Conservation (phyloP, 2,329 filamentous ascomycete species). For the Fonsecaea monophora region DNA sequence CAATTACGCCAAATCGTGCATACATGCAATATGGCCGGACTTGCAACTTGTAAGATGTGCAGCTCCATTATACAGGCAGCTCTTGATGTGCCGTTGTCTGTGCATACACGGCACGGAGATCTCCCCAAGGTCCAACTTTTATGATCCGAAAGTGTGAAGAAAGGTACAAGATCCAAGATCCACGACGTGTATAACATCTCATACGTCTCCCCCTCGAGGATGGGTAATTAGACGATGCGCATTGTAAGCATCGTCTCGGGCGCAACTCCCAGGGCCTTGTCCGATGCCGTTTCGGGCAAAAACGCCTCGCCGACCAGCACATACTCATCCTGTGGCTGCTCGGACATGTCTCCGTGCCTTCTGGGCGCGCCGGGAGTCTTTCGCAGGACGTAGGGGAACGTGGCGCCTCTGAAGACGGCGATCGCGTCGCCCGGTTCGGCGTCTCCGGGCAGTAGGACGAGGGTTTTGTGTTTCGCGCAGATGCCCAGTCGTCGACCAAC, state of each 20-base stretch:
- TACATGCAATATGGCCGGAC: no score
- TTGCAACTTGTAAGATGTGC: no score
- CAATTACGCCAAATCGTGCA: no score
- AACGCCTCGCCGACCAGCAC: conserved; percentile 14
- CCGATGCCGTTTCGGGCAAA: conserved; percentile 8
- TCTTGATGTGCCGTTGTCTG: no score
- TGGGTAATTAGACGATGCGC: conserved; percentile 2
- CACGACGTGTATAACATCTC: no score
- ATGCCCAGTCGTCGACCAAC: conserved; percentile 10
- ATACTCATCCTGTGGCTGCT: conserved; percentile 1
- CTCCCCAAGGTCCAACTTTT: no score
- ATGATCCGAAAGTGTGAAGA: no score
- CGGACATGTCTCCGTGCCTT: neutral
- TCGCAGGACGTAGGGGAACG: conserved; percentile 17
- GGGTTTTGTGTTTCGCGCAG: conserved; percentile 3
- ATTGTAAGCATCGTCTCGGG: neutral
- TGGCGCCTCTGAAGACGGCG: conserved; percentile 17
- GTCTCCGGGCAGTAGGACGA: conserved; percentile 15
- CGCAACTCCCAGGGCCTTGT: neutral
- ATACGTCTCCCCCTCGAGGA: neutral
- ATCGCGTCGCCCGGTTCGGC: conserved; percentile 6
- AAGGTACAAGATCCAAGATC: no score
- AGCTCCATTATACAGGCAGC: no score
- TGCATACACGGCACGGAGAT: no score
- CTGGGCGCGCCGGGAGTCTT: neutral